Base-by-base conservation (phyloP, 2,329 filamentous ascomycete species). In the Rhynchosporium secalis region DNA sequence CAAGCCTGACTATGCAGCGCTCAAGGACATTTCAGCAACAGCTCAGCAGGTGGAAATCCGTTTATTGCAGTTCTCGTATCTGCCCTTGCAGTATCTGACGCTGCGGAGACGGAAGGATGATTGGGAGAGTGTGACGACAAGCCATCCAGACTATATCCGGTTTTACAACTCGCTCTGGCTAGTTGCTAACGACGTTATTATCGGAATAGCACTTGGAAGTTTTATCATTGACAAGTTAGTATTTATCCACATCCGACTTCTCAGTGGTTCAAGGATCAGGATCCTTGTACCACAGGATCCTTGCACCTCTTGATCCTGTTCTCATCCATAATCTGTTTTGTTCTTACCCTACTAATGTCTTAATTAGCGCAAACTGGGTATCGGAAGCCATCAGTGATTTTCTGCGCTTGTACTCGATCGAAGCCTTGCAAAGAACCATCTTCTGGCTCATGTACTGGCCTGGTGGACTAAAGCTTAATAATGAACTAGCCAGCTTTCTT, bases 151-250 rank as follows among this genome's bases (percentile, higher is more conserved):
- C 75, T 99, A 99, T 75, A 99, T 99, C 68, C 89, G 95, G 15
- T 99, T 99, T 77, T 99, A 98, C 78, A 99, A 99, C 75, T 97
- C 92, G 72, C 80, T 99, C 4, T 99, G 95, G 95, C 89, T 99
- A 8, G 95, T 99, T 28, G 93, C 93, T 36, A 99, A 99, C 78
- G 95, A 99, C 77, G 90, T 99, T 52, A 57, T 99, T 67, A 98
- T 99, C 63, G 96, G 95, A 31, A 97, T 99, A 68, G 95, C 95
- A 1, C 78, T 99, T 7, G 96, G 95, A 0, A 96, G 92, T 0
- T 99, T 96, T 75, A 96, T 99, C 65, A 94, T 98, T 65, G 95
- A 99, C 20, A 20, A 20, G 20, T 20, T 20, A 20, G 20, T 20
- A 20, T 20, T 20, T 20, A 1, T 20, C 20, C 20, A 20, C 20